Evolutionary conservation across 331 rosid genomes (phyloP), one percentile per base, ranked within the genome.

Genomic region (Quercus lobata): DNA sequence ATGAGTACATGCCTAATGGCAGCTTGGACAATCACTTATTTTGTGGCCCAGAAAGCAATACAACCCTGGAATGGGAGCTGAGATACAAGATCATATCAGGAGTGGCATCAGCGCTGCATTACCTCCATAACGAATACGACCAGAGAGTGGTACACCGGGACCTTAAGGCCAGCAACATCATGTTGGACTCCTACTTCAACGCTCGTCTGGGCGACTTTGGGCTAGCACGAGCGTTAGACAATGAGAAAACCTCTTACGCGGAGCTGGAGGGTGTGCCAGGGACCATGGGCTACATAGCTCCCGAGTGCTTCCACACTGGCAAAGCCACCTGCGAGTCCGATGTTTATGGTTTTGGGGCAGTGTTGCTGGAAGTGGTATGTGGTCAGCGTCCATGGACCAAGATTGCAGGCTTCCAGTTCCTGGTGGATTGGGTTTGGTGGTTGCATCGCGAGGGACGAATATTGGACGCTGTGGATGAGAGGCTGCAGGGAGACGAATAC

Each of bases 1-100:
- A 92, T 66, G 96, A 91, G 15, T 91, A 78, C 92, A 92, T 92
- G 97, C 97, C 97, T 0, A 92, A 92, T 69, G 97, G 97, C 1
- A 92, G 97, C 69, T 68, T 92, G 63, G 97, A 92, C 85, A 83
- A 74, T n/a, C 97, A 92, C 83, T 89, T 92, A 11, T 92, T 91
- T 72, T 62, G 83, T 11, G 89, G 81, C 71, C 82, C 83, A 29
- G 87, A 86, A 21, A 82, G 74, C 8, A 56, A 69, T 52, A 66
- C 66, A 2, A 73, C 79, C 0, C 81, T 92, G 52, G 86, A 89
- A 5, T 92, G 97, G 97, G 57, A 77, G 9, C 73, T 88, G 2
- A 85, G 97, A 10, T 88, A 88, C 82, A 92, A 85, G 68, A 91
- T 92, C 69, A 34, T 91, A 27, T 44, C 91, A 5, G 97, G 96